Conservation (phyloP, 73 alveolate genomes). For the Paramecium primaurelia region DNA sequence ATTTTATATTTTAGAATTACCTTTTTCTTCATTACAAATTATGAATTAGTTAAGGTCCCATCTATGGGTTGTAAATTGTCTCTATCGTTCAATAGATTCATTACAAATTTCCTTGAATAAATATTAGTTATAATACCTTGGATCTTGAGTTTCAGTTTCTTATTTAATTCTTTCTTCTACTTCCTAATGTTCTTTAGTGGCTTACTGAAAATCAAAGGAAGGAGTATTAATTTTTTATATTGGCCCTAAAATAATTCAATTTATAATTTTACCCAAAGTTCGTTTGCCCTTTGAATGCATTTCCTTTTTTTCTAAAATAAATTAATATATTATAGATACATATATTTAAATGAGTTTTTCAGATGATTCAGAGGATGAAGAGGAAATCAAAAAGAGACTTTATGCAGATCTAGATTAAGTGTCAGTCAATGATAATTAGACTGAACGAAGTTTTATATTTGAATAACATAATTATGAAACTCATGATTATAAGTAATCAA, state of each 20-base stretch:
- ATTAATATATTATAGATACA: neutral
- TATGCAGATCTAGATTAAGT: neutral
- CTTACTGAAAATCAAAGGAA: neutral
- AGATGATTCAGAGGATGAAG: slow-evolving; percentile 26
- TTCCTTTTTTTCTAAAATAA: neutral
- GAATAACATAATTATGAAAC: neutral
- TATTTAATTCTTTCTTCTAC: neutral
- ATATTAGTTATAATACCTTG: neutral
- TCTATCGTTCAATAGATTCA: slow-evolving; percentile 1
- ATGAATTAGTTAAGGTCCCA: neutral
- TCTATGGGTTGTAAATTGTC: neutral
- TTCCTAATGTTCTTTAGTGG: neutral
- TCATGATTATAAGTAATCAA: neutral
- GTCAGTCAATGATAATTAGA: neutral
- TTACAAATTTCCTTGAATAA: neutral
- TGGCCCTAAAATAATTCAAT: neutral
- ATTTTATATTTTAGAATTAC: neutral
- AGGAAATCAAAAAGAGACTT: neutral
- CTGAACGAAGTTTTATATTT: neutral
- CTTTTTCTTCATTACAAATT: neutral
- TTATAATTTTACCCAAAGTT: neutral
- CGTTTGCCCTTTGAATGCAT: neutral
- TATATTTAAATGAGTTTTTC: slow-evolving; percentile 7
- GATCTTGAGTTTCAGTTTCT: slow-evolving; percentile 34
- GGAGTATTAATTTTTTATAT: neutral